Base-by-base conservation (phyloP, 176 grass and related monocot genomes). In the Phoenix dactylifera region DNA sequence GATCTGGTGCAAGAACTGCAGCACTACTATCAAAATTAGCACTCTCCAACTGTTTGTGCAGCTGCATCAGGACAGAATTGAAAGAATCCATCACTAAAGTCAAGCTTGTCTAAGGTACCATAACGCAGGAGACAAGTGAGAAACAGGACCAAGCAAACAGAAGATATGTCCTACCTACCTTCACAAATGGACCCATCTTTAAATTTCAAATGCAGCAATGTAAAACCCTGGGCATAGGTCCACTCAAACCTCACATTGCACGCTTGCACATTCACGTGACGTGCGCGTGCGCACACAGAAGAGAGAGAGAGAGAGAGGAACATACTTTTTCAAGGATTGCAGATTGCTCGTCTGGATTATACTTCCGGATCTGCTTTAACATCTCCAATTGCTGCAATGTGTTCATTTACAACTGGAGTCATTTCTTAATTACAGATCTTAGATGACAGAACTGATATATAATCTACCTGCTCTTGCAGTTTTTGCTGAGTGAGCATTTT, bases 311-410 rank as follows among this genome's bases (percentile, higher is more conserved):
- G 22, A 58, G 60, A 73, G 57, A 71, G 59, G 24, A 24, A 48
- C 80, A 32, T 85, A 94, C 84, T 50, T 50, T 66, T 28, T 69
- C 77, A 52, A 85, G 76, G 57, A 94, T 64, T 59, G 58, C 63
- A 70, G 65, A 79, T 94, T 94, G 89, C 50, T 67, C 70, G 18
- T 85, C 89, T 17, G 64, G 64, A 22, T 48, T 66, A 68, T 82
- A 94, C 51, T 79, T 88, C 66, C 84, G 72, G 59, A 82, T 82
- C 54, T 68, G 52, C 65, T 82, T 74, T 24, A 94, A 70, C 80
- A 85, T 84, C 59, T 77, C 66, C 62, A 94, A 56, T 94, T 94
- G 89, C 89, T 94, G 74, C 30, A 49, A 75, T 7, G 3, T 48
- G 29, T 12, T n/a, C 22, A 50, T 71, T 59, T 30, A 4, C 57